Evolutionary conservation across 1,284 basidiomycete genomes (phyloP), one percentile per base, ranked within the genome.

Genomic region (Agroathelia rolfsii): DNA sequence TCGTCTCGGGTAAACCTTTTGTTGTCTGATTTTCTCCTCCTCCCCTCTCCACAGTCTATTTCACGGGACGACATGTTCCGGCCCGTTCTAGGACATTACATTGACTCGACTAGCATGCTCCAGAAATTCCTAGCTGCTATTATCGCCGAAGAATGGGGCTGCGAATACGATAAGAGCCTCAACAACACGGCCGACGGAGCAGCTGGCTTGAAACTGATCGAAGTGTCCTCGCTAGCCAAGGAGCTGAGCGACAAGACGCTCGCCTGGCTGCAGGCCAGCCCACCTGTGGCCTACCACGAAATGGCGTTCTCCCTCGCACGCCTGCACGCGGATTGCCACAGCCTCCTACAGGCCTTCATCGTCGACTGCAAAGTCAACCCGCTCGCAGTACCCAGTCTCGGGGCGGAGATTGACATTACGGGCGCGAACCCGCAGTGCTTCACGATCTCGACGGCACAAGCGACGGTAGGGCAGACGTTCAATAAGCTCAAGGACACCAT

Each of bases 141-240:
- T 21, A 72, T 97, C 43, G 61, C 92, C 2, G 89, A 96, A 53
- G 89, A 97, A 61, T 98, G 94, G 95, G 87, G 92, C 9, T 59
- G 58, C n/a, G 64, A 70, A 35, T 65, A 72, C 39, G 64, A 66
- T 21, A 39, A 41, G 2, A 49, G 49, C 1, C 36, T 52, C 1
- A 42, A 36, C n/a, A 15, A 51, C 3, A 40, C 59, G 13, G 35
- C 52, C 8, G 44, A 50, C 2, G n/a, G n/a, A n/a, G n/a, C n/a
- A n/a, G n/a, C n/a, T n/a, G n/a, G n/a, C n/a, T n/a, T n/a, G n/a
- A 52, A 64, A 20, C 61, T 81, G 35, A 62, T 75, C 17, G 69
- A 78, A 16, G 46, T 47, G 22, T 79, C 75, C 11, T 52, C 65
- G 3, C 64, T 85, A 30, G 83, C 82, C 1, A 61, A 66, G 35